phyloP scores from a whole-genome alignment of 2,329 filamentous ascomycete species.

The Fusarium redolens region DNA sequence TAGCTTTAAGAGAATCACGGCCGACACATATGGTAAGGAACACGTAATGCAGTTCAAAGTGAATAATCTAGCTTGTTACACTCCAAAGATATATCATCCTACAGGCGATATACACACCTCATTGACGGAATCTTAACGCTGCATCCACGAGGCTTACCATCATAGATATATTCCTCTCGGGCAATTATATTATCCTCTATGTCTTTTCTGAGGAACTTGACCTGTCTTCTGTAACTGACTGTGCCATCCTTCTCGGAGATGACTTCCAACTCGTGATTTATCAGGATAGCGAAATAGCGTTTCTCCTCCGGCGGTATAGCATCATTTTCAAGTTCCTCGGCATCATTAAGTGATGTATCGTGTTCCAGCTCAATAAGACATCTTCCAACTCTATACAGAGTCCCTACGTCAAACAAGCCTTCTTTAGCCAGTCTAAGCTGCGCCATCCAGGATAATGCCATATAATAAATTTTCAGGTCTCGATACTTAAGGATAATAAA shows the following conservation, averaged over 20 bases:
- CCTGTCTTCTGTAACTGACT: neutral
- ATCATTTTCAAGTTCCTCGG: too few species aligned
- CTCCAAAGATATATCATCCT: neutral
- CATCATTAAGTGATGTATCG: neutral
- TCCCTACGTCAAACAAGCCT: too few species aligned
- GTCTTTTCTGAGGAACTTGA: neutral
- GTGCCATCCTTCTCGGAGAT: neutral
- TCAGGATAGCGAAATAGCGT: neutral
- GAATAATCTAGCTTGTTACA: too few species aligned
- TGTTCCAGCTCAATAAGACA: slow-evolving; percentile 7
- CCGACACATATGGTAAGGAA: too few species aligned
- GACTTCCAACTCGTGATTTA: slow-evolving; percentile 13
- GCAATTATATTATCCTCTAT: neutral
- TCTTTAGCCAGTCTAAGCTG: too few species aligned
- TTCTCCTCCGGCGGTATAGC: neutral
- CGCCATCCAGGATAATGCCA: too few species aligned
- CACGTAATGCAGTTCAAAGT: too few species aligned
- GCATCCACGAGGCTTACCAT: neutral
- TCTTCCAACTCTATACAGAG: slow-evolving; percentile 11
- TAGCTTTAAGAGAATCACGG: too few species aligned
- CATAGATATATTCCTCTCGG: slow-evolving; percentile 2
- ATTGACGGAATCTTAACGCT: slow-evolving; percentile 5
- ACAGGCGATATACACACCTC: neutral
- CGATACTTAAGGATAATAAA: too few species aligned
- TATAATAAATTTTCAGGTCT: too few species aligned